Evolutionary conservation across 2,329 filamentous ascomycete genomes (phyloP).

Genomic region (Colletotrichum orchidophilum): DNA sequence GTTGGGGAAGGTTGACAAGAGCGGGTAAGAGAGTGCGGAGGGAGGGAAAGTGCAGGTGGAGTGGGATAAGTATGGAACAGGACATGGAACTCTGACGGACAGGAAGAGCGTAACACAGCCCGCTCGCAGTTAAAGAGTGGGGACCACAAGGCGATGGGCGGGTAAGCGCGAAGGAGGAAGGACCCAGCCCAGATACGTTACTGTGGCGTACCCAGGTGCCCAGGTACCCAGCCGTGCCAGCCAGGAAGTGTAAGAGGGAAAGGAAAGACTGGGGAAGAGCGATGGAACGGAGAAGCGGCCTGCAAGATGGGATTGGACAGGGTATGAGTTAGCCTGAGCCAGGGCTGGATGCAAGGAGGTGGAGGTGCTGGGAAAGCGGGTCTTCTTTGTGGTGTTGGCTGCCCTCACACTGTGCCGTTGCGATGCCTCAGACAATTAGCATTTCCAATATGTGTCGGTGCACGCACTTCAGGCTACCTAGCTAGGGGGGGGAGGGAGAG

Average conservation of each 20-base stretch:
- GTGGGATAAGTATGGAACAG: constrained; percentile 33
- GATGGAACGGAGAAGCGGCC: constrained; percentile 2
- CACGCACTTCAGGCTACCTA: neutral
- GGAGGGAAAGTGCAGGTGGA: constrained; percentile 34
- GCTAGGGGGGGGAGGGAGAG: neutral
- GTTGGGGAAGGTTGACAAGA: constrained; percentile 21
- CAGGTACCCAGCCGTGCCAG: neutral
- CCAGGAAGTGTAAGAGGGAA: neutral
- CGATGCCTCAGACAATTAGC: constrained; percentile 15
- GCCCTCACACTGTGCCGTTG: constrained; percentile 26
- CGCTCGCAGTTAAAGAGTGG: constrained; percentile 28
- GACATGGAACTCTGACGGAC: constrained; percentile 27
- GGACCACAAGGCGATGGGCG: constrained; percentile 19
- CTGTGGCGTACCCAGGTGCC: neutral
- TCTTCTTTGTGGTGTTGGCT: neutral
- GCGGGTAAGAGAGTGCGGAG: constrained; percentile 21
- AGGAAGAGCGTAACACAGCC: constrained; percentile 26
- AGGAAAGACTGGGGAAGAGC: constrained; percentile 6
- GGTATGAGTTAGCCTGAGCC: neutral
- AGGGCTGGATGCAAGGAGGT: constrained; percentile 25
- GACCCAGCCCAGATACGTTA: constrained; percentile 6
- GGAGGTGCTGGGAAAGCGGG: constrained; percentile 12
- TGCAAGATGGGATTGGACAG: constrained; percentile 21
- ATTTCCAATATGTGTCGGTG: constrained; percentile 8
- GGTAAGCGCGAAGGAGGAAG: constrained; percentile 11